These are phyloP conservation scores for Aspergillus wentii DNA, from an alignment of 495 filamentous ascomycete species.

Conservation along the genomic window DNA sequence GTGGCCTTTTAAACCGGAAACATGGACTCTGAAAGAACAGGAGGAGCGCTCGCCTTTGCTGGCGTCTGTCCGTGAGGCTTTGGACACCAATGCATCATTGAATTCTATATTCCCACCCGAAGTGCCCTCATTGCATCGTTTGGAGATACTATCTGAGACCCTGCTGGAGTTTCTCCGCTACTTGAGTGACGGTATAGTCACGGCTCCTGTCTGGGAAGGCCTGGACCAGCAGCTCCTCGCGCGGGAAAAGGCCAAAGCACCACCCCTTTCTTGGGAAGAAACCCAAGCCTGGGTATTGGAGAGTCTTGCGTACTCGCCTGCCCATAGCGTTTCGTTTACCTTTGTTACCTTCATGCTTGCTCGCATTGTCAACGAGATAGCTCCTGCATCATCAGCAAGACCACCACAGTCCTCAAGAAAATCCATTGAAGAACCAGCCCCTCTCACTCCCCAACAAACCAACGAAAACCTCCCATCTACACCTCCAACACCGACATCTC, in stretches of 20 bases:
- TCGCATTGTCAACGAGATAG: constrained; percentile 43
- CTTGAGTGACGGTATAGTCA: constrained; percentile 72
- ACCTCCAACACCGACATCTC: constrained; percentile 14
- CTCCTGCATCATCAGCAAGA: constrained; percentile 12
- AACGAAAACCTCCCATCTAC: constrained; percentile 5
- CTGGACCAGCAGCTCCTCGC: constrained; percentile 59
- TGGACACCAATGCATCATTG: constrained; percentile 64
- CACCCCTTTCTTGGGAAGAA: constrained; percentile 51
- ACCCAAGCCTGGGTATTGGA: constrained; percentile 67
- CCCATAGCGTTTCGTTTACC: constrained; percentile 80
- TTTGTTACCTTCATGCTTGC: constrained; percentile 76
- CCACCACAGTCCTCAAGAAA: constrained; percentile 1
- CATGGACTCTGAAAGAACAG: constrained; percentile 41
- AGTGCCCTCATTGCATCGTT: constrained; percentile 51
- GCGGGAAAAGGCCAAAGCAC: constrained; percentile 44
- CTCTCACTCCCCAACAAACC: constrained; percentile 4
- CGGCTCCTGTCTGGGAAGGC: constrained; percentile 59
- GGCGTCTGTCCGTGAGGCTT: constrained; percentile 52
- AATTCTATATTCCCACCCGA: constrained; percentile 53
- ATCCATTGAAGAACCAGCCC: constrained; percentile 5
- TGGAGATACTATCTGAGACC: constrained; percentile 65
- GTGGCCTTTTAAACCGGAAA: constrained; percentile 69
- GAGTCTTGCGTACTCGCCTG: constrained; percentile 62
- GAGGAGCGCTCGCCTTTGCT: constrained; percentile 27
- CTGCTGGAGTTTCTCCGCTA: constrained; percentile 66